Evolutionary conservation across 192 early-diverging fungal species (phyloP).

Genomic region (Spizellomyces punctatus): DNA sequence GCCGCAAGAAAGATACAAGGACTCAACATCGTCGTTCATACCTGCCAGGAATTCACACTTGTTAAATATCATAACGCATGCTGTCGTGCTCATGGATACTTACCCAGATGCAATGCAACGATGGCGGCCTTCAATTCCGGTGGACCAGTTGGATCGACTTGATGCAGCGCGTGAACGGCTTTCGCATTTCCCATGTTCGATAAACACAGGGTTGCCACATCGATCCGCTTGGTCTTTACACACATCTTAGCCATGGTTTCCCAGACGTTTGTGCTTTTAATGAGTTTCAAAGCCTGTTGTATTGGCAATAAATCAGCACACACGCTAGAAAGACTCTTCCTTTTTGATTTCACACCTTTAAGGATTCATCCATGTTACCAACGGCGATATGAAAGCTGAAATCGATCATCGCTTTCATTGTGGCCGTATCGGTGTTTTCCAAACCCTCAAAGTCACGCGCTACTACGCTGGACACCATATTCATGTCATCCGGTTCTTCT

Average conservation of each 20-base stretch:
- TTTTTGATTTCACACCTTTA: slow-evolving; percentile 36
- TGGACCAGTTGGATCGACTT: neutral
- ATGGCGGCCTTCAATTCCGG: slow-evolving; percentile 5
- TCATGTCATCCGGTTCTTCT: neutral
- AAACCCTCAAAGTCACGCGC: slow-evolving; percentile 44
- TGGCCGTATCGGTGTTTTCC: slow-evolving; percentile 31
- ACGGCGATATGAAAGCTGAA: slow-evolving; percentile 52
- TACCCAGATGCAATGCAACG: neutral
- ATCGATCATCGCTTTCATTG: slow-evolving; percentile 48
- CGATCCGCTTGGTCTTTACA: slow-evolving; percentile 45
- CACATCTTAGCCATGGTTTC: slow-evolving; percentile 53
- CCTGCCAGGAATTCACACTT: slow-evolving; percentile 14
- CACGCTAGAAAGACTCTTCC: too few relatives aligned
- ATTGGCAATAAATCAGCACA: neutral
- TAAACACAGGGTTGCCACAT: slow-evolving; percentile 47
- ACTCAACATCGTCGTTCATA: slow-evolving; percentile 47
- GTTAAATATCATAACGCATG: neutral
- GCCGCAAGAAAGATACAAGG: slow-evolving; percentile 26
- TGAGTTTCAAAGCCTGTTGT: slow-evolving; percentile 40
- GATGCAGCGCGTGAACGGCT: slow-evolving; percentile 32
- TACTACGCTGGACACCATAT: slow-evolving; percentile 10
- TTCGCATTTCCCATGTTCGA: slow-evolving; percentile 49
- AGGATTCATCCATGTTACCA: slow-evolving; percentile 55
- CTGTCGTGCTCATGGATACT: neutral
- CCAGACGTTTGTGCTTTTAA: slow-evolving; percentile 52